phyloP scores from a whole-genome alignment of 2,329 filamentous ascomycete species.

The Botrytis medusae region DNA sequence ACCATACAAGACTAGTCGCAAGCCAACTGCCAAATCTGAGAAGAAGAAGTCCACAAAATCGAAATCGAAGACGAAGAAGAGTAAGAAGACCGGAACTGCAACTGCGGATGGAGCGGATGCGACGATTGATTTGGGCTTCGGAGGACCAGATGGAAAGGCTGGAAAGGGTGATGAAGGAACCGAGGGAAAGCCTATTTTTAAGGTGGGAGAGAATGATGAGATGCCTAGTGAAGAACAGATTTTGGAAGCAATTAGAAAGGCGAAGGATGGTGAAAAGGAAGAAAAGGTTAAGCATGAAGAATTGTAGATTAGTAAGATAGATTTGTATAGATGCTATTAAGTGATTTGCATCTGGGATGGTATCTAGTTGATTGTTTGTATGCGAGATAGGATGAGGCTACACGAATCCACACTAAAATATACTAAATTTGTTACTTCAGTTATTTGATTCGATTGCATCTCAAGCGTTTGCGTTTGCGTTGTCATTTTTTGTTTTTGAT shows the following conservation, averaged over 20 bases:
- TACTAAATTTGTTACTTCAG: neutral
- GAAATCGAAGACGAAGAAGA: conserved; percentile 42
- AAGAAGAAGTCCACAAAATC: conserved; percentile 29
- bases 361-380: neutral
- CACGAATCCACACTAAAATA: neutral
- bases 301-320: conserved; percentile 26
- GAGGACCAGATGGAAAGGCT: neutral
- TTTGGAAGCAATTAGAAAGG: conserved; percentile 54
- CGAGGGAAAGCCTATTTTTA: conserved; percentile 39
- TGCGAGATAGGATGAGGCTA: neutral
- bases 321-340: neutral
- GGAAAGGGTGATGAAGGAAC: conserved; percentile 28
- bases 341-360: neutral
- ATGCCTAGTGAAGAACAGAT: conserved; percentile 50
- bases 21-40: conserved; percentile 40
- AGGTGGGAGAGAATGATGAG: conserved; percentile 45
- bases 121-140: conserved; percentile 45
- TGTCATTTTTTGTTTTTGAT: too few species aligned
- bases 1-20: conserved; percentile 41
- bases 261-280: conserved; percentile 18
- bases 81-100: conserved; percentile 37
- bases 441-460: neutral
- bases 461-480: neutral
- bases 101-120: conserved; percentile 39
- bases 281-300: conserved; percentile 29